phyloP scores from a whole-genome alignment of 1,139 yeast genomes.

The Geotrichum cucujoidarum region DNA sequence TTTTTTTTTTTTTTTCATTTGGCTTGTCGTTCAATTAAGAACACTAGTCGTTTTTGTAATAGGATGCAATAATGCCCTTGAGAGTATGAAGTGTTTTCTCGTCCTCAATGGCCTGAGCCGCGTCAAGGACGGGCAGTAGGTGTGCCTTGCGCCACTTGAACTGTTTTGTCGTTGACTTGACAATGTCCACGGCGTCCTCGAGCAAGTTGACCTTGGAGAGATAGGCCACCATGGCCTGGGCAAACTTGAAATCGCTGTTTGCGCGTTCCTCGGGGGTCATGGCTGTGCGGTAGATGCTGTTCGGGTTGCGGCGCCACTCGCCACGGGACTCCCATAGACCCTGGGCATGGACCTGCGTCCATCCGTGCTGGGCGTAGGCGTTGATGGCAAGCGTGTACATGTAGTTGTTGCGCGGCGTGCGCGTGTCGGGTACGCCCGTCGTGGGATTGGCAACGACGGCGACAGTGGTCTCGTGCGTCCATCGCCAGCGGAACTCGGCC shows the following conservation, averaged over 20 bases:
- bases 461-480: slow-evolving; percentile 43
- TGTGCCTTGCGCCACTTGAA: slow-evolving; percentile 57
- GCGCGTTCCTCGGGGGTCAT: slow-evolving; percentile 43
- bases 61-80: slow-evolving; percentile 13
- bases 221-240: slow-evolving; percentile 55
- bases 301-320: slow-evolving; percentile 50
- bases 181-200: slow-evolving; percentile 66
- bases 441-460: slow-evolving; percentile 8
- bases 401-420: slow-evolving; percentile 46
- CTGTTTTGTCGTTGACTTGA: slow-evolving; percentile 60
- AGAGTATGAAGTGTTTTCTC: slow-evolving; percentile 36
- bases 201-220: slow-evolving; percentile 50
- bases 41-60: slow-evolving; percentile 3
- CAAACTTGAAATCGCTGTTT: slow-evolving; percentile 61
- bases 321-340: slow-evolving; percentile 78
- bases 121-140: slow-evolving; percentile 27
- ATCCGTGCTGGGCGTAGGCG: slow-evolving; percentile 55
- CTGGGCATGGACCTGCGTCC: slow-evolving; percentile 52
- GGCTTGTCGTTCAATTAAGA: neutral
- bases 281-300: slow-evolving; percentile 39
- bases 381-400: slow-evolving; percentile 60
- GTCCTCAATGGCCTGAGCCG: slow-evolving; percentile 42
- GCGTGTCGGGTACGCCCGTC: slow-evolving; percentile 20
- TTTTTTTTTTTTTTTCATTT: too few relatives aligned
- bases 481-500: slow-evolving; percentile 50